These are phyloP conservation scores for Penicillium sp. DNA, from an alignment of 2,329 filamentous ascomycete species.

Conservation along the genomic window DNA sequence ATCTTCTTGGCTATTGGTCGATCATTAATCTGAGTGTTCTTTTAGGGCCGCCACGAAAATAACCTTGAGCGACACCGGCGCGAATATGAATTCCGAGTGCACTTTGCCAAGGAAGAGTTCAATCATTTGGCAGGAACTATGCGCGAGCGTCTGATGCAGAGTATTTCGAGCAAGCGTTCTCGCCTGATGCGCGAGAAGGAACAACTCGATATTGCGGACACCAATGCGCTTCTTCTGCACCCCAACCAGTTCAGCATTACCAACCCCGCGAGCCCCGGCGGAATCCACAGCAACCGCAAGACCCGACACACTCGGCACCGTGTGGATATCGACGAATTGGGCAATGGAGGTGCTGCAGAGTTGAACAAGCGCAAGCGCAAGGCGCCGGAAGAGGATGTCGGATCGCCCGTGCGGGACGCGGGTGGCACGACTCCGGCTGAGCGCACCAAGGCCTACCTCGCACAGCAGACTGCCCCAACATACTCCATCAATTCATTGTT, in stretches of 20 bases:
- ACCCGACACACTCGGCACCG: slow-evolving; percentile 63
- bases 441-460: slow-evolving; percentile 55
- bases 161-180: slow-evolving; percentile 58
- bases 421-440: slow-evolving; percentile 50
- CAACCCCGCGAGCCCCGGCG: slow-evolving; percentile 63
- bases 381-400: slow-evolving; percentile 57
- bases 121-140: slow-evolving; percentile 59
- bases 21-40: neutral
- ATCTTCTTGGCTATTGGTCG: neutral
- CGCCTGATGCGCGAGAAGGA: slow-evolving; percentile 65
- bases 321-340: slow-evolving; percentile 54
- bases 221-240: slow-evolving; percentile 64
- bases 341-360: slow-evolving; percentile 49
- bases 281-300: slow-evolving; percentile 61
- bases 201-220: slow-evolving; percentile 66
- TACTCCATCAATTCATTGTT: slow-evolving; percentile 67
- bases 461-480: slow-evolving; percentile 59
- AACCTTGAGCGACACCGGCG: slow-evolving; percentile 58
- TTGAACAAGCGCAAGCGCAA: slow-evolving; percentile 62
- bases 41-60: slow-evolving; percentile 59
- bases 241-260: slow-evolving; percentile 67
- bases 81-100: slow-evolving; percentile 59
- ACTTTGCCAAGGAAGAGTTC: slow-evolving; percentile 65
- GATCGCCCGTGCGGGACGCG: slow-evolving; percentile 56
- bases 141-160: slow-evolving; percentile 61